Evolutionary conservation across 2,329 filamentous ascomycete genomes (phyloP).

Genomic region (Lithohypha guttulata): DNA sequence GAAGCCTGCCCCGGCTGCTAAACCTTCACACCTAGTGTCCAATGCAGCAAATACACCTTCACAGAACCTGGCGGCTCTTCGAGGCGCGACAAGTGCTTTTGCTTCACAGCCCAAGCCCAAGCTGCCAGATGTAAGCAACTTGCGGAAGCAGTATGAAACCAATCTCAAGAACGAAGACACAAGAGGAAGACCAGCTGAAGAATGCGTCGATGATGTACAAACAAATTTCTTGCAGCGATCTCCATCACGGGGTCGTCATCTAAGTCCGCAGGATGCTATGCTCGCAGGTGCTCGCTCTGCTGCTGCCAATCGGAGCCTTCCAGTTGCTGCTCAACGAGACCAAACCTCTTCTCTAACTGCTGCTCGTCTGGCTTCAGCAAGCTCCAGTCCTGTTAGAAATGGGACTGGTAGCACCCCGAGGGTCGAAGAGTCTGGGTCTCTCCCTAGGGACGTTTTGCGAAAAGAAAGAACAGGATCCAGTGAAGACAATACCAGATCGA

Average conservation of each 20-base stretch:
- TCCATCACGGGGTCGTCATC: conserved; percentile 2
- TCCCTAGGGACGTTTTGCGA: too few species aligned
- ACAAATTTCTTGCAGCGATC: not conserved
- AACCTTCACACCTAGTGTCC: conserved; percentile 17
- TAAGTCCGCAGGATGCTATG: not conserved
- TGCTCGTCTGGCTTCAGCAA: conserved; percentile 4
- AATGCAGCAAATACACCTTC: conserved; percentile 9
- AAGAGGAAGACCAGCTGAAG: conserved; percentile 1
- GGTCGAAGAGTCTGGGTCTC: too few species aligned
- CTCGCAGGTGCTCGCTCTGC: not conserved
- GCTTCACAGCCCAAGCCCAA: not conserved
- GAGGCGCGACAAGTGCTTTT: conserved; percentile 19
- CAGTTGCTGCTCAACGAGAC: not conserved
- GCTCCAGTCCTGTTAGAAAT: conserved; percentile 5
- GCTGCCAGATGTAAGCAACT: not conserved
- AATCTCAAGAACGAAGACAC: too few species aligned
- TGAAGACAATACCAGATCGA: not conserved
- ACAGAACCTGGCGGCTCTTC: conserved; percentile 16
- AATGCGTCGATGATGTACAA: not conserved
- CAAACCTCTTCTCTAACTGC: conserved; percentile 3
- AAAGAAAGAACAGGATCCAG: too few species aligned
- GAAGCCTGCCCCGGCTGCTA: conserved; percentile 21
- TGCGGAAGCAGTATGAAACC: conserved; percentile 1
- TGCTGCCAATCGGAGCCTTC: not conserved
- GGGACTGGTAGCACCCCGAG: not conserved